A percentile compares a stretch with the other conserved stretches of the same genome.
phyloP scores from a whole-genome alignment of 73 alveolate genomes.

The Paramecium sonneborni region DNA sequence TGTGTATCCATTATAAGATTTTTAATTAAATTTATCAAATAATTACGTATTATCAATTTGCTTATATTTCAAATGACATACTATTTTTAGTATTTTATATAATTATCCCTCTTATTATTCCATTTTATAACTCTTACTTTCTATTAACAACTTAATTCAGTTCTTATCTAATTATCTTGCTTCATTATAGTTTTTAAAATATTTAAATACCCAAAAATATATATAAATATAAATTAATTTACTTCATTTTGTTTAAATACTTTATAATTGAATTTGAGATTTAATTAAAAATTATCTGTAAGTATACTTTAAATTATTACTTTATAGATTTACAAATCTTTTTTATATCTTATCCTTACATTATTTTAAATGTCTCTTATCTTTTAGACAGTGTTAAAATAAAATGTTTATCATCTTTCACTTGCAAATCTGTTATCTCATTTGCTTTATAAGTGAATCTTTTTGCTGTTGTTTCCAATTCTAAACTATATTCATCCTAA shows the following conservation, averaged over 20 bases:
- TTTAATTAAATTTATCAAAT: slow-evolving; percentile 26
- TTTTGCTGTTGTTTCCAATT: slow-evolving; percentile 8
- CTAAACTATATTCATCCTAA: neutral
- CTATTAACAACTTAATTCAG: neutral
- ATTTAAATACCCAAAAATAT: too few species aligned
- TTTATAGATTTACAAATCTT: neutral
- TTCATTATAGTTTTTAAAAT: too few species aligned
- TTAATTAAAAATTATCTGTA: neutral
- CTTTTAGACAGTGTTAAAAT: neutral
- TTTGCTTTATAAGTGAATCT: neutral
- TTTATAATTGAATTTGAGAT: neutral
- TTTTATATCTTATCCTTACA: neutral
- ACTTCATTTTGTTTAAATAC: neutral
- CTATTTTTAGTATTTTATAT: neutral
- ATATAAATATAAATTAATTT: neutral
- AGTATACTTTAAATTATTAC: neutral
- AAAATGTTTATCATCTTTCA: slow-evolving; percentile 19
- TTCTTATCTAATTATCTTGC: too few species aligned
- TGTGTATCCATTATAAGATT: slow-evolving; percentile 47
- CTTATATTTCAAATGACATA: slow-evolving; percentile 2
- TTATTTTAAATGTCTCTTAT: neutral
- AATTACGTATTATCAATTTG: slow-evolving; percentile 21
- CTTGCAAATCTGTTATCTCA: slow-evolving; percentile 17
- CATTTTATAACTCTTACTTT: neutral
- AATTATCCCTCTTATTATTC: neutral